Evolutionary conservation across 2,329 filamentous ascomycete genomes (phyloP).

Genomic region (Colletotrichum sp.): DNA sequence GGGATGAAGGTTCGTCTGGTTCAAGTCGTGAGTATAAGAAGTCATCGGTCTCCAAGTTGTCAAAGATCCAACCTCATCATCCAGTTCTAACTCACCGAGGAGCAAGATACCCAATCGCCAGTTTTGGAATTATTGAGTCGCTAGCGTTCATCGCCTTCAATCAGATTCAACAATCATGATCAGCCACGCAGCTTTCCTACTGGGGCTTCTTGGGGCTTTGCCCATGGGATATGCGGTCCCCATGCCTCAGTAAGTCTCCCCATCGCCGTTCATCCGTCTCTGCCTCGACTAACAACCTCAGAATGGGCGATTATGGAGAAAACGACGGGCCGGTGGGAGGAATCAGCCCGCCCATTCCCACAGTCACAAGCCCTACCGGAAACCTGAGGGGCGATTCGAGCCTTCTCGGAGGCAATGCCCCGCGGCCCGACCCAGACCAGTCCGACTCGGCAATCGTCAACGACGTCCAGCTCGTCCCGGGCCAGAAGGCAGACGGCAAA

Average conservation of each 20-base stretch:
- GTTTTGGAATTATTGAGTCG: not conserved
- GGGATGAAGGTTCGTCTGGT: not conserved
- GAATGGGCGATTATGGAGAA: conserved; percentile 44
- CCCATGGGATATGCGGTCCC: not conserved
- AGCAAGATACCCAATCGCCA: not conserved
- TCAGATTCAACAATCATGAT: not conserved
- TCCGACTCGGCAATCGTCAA: conserved; percentile 41
- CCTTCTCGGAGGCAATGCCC: conserved; percentile 45
- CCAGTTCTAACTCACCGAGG: not conserved
- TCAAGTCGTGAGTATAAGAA: not conserved
- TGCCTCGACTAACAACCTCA: conserved; percentile 15
- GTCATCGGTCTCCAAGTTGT: not conserved
- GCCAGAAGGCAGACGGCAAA: conserved; percentile 54
- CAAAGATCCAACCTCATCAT: not conserved
- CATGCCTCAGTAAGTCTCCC: not conserved
- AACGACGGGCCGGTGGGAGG: conserved; percentile 47
- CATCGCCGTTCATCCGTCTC: too few species aligned
- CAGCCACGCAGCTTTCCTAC: not conserved
- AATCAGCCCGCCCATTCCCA: conserved; percentile 40
- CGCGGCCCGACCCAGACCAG: conserved; percentile 37
- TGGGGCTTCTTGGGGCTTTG: conserved; percentile 1
- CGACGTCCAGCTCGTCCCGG: conserved; percentile 47
- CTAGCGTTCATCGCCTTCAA: not conserved
- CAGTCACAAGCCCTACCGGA: conserved; percentile 40
- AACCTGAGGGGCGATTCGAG: conserved; percentile 42